Evolutionary conservation across 305 asterid genomes (phyloP).

Genomic region (Nicotiana rustica): DNA sequence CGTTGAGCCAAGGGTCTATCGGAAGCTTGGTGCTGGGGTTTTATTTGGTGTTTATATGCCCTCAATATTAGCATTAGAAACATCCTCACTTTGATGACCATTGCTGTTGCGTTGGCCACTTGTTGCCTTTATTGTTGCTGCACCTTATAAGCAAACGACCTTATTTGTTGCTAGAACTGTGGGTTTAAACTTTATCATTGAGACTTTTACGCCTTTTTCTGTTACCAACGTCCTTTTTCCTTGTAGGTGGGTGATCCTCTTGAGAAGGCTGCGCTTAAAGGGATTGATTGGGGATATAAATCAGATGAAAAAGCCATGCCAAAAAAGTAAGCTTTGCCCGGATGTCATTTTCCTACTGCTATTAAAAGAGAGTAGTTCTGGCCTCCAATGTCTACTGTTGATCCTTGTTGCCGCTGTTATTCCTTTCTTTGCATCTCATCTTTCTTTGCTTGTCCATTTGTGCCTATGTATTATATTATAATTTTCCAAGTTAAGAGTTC

Average conservation of each 20-base stretch:
- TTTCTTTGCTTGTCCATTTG: slow-evolving; percentile 14
- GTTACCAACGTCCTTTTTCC: slow-evolving; percentile 6
- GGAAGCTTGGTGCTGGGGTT: slow-evolving; percentile 9
- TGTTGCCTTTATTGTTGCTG: not conserved
- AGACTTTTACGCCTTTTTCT: not conserved
- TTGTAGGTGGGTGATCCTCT: slow-evolving; percentile 98
- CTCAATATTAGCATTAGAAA: slow-evolving; percentile 3
- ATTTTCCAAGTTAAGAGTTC: slow-evolving; percentile 19
- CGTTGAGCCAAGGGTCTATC: too few species aligned
- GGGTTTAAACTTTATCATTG: slow-evolving; percentile 1
- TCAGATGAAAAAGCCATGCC: slow-evolving; percentile 98
- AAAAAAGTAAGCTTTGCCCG: slow-evolving; percentile 66
- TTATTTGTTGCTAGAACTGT: slow-evolving; percentile 14
- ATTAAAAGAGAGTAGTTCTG: not conserved
- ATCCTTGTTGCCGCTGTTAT: not conserved
- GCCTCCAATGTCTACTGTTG: not conserved
- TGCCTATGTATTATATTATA: not conserved
- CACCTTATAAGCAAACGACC: not conserved
- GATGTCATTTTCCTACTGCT: slow-evolving; percentile 21
- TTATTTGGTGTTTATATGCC: not conserved
- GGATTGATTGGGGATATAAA: slow-evolving; percentile 92
- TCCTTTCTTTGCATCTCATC: slow-evolving; percentile 26
- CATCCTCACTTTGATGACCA: not conserved
- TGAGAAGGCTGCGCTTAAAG: slow-evolving; percentile 97
- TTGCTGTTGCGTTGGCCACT: not conserved